Conservation (phyloP, 2,329 filamentous ascomycete genomes). For the Fusarium bactridioides region DNA sequence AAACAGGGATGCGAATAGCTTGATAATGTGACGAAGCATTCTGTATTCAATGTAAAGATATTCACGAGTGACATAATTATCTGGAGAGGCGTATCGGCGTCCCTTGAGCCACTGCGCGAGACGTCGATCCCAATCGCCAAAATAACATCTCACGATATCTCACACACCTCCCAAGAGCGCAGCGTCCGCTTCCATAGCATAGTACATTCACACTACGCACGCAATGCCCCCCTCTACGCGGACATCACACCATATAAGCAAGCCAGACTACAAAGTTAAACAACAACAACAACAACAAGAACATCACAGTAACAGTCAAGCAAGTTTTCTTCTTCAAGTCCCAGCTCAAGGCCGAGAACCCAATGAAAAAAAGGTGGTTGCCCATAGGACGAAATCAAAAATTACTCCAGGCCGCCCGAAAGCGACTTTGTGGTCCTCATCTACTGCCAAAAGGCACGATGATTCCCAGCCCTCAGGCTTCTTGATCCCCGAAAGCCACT, state of each 20-base stretch:
- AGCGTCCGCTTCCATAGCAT: accelerated
- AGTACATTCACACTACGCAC: not conserved
- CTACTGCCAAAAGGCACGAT: not conserved
- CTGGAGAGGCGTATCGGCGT: not conserved
- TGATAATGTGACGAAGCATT: not conserved
- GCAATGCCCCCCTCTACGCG: not conserved
- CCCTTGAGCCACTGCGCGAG: not conserved
- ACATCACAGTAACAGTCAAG: not conserved
- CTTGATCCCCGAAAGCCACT: conserved; percentile 16
- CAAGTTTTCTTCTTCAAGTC: conserved; percentile 33
- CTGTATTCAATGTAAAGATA: not conserved
- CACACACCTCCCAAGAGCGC: accelerated
- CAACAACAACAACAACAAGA: not conserved
- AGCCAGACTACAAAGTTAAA: not conserved
- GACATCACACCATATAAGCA: not conserved
- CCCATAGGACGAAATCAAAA: conserved; percentile 13
- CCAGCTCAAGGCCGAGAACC: conserved; percentile 11
- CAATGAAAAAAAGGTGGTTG: conserved; percentile 28
- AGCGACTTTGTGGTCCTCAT: not conserved
- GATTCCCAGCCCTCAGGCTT: conserved; percentile 18
- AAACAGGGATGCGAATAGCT: accelerated
- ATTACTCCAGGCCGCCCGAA: conserved; percentile 1
- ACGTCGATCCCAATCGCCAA: not conserved
- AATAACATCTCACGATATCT: not conserved
- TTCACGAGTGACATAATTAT: not conserved